These are phyloP conservation scores for Neurospora tetrasperma DNA, from an alignment of 495 filamentous ascomycete genomes.

Conservation along the genomic window DNA sequence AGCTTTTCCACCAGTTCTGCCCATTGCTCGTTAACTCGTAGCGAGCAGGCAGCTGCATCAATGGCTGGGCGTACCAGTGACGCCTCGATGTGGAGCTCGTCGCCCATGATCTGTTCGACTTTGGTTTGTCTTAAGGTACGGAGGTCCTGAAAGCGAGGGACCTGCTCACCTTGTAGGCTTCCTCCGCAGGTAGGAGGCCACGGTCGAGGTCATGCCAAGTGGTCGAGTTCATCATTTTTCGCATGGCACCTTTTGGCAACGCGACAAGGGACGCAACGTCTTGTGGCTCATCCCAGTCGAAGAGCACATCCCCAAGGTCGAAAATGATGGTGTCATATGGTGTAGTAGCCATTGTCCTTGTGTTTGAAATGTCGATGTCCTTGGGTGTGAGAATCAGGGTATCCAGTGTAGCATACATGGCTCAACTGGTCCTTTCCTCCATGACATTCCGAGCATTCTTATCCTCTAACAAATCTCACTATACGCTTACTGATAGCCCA, in stretches of 20 bases:
- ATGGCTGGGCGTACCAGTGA: background rate
- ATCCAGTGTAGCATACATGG: background rate
- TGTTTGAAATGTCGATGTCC: background rate
- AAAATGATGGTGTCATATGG: constrained; percentile 6
- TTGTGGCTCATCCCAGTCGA: constrained; percentile 5
- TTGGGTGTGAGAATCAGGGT: background rate
- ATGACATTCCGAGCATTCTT: background rate
- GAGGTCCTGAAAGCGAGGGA: background rate
- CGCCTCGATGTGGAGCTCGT: background rate
- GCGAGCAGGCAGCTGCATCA: background rate
- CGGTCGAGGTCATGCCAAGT: constrained; percentile 1
- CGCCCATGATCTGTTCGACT: background rate
- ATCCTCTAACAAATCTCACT: background rate
- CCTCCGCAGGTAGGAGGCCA: background rate
- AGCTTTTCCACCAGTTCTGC: background rate
- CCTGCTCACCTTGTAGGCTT: constrained; percentile 1
- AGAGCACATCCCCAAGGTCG: constrained; percentile 6
- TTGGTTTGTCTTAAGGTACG: background rate
- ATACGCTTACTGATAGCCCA: background rate
- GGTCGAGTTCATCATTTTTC: background rate
- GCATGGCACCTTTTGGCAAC: background rate
- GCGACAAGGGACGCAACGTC: background rate
- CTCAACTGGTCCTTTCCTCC: background rate
- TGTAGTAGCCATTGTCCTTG: background rate
- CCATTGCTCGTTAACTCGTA: background rate